A percentile compares a stretch with the other conserved stretches of the same genome.
Evolutionary conservation across 768 basidiomycete species (phyloP).

Genomic region (Plicaturopsis crispa): DNA sequence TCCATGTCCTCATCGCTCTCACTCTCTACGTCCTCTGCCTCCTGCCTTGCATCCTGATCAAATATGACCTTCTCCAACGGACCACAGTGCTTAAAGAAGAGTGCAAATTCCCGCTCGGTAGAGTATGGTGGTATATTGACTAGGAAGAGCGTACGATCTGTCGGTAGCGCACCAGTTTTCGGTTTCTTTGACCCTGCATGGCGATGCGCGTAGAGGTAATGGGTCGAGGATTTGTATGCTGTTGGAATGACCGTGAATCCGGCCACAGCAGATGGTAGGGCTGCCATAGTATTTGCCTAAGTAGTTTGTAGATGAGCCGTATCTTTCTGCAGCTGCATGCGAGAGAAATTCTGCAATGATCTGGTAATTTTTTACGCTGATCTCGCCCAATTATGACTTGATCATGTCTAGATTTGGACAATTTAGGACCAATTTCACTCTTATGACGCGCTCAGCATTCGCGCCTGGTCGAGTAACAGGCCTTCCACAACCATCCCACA

Average conservation of each 20-base stretch:
- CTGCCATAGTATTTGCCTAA: no score
- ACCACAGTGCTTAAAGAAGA: conserved; percentile 73
- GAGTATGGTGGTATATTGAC: conserved; percentile 88
- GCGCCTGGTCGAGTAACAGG: no score
- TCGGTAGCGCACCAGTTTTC: conserved; percentile 18
- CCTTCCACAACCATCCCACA: no score
- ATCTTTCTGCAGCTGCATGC: no score
- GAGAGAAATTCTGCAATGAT: no score
- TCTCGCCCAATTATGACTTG: no score
- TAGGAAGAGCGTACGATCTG: conserved; percentile 76
- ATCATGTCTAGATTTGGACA: no score
- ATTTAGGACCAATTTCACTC: no score
- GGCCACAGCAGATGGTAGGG: conserved; percentile 10
- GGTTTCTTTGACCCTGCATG: conserved; percentile 47
- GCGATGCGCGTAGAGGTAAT: conserved; percentile 71
- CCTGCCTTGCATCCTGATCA: conserved; percentile 32
- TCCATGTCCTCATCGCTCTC: conserved; percentile 23
- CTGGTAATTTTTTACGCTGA: no score
- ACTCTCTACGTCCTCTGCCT: conserved; percentile 32
- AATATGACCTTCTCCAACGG: conserved; percentile 72
- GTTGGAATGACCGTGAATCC: conserved; percentile 31
- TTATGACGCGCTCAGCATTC: no score
- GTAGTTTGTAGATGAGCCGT: no score
- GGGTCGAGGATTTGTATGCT: conserved; percentile 37
- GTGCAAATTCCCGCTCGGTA: conserved; percentile 69